A percentile compares a stretch with the other conserved stretches of the same genome.
Conservation (phyloP, 768 basidiomycete genomes). For the Collybiopsis luxurians region DNA sequence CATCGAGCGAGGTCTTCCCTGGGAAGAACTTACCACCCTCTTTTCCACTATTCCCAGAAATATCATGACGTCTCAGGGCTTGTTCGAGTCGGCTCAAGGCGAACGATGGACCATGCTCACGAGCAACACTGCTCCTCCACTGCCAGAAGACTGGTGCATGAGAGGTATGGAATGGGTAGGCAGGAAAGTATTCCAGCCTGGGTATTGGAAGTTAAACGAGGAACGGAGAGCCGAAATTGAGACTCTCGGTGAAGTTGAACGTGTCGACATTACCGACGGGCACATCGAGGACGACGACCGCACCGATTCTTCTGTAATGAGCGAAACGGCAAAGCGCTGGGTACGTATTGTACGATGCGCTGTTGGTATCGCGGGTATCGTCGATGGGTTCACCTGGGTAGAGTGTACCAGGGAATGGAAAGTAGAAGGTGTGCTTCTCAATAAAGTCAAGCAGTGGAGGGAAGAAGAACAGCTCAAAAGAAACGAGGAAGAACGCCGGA, state of each 20-base stretch:
- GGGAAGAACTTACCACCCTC: slow-evolving; percentile 63
- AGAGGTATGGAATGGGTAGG: slow-evolving; percentile 98
- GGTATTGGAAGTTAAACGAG: slow-evolving; percentile 86
- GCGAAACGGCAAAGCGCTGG: slow-evolving; percentile 51
- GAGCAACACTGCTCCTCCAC: slow-evolving; percentile 61
- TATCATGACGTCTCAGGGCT: slow-evolving; percentile 45
- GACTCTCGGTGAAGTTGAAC: slow-evolving; percentile 64
- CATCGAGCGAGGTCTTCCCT: slow-evolving; percentile 80
- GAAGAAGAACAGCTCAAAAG: slow-evolving; percentile 66
- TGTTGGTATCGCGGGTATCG: slow-evolving; percentile 60
- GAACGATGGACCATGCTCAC: slow-evolving; percentile 70
- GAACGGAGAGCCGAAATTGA: slow-evolving; percentile 72
- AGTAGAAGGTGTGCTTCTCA: slow-evolving; percentile 61
- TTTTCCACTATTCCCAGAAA: slow-evolving; percentile 59
- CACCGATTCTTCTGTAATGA: slow-evolving; percentile 16
- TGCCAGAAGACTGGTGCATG: slow-evolving; percentile 94
- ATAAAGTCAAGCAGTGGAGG: slow-evolving; percentile 68
- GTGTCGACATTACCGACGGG: slow-evolving; percentile 63
- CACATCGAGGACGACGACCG: slow-evolving; percentile 73
- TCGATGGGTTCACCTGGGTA: slow-evolving; percentile 75
- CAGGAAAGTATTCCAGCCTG: slow-evolving; percentile 85
- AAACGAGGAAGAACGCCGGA: slow-evolving; percentile 66
- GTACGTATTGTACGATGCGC: slow-evolving; percentile 69
- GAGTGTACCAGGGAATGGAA: slow-evolving; percentile 59
- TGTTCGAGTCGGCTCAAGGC: slow-evolving; percentile 26